Base-by-base conservation (phyloP, 352 stramenopile species). In the Globisporangium emineosum region DNA sequence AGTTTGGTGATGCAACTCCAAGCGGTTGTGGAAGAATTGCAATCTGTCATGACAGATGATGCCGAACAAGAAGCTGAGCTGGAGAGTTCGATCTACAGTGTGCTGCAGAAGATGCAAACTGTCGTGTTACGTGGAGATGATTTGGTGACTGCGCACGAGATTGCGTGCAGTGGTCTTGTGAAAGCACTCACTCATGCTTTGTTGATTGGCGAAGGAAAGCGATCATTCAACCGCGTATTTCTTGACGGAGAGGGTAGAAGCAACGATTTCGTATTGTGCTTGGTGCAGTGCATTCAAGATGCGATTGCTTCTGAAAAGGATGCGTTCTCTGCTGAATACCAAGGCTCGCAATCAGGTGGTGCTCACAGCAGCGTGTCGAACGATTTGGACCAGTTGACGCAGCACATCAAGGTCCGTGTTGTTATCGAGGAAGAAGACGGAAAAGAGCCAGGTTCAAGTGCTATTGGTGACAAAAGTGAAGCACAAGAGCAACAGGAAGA, bases 351-450 rank as follows among this genome's bases (percentile, higher is more conserved):
- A 13, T 59, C 62, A 3, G 33, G 27, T 5, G 32, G 45, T 8
- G 35, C n/a, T 40, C 49, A 53, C 17, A 61, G 40, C 52, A 80
- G 68, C 52, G 66, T 88, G 6, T 60, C 68, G 17, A 76, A 57
- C 27, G 84, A 89, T 43, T 68, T 93, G 57, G 80, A 90, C 17
- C 76, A 85, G 49, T 65, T 93, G 17, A 78, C 73, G 0, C 81
- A 91, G 66, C 84, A 93, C 40, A 79, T 93, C 52, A 93, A 93
- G 61, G 74, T 93, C 3, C 73, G 76, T 19, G 78, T 93, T 23
- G 60, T 81, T 43, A 80, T 91, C 66, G 81, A 89, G 25, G 76
- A 88, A 49, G 57, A 62, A 54, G 57, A 55, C 9, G 40, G 57
- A 19, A 62, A 43, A 29, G 57, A 55, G 21, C 27, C 57, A 32